Evolutionary conservation across 208 protist genomes (phyloP).

Genomic region (Leishmania tropica): DNA sequence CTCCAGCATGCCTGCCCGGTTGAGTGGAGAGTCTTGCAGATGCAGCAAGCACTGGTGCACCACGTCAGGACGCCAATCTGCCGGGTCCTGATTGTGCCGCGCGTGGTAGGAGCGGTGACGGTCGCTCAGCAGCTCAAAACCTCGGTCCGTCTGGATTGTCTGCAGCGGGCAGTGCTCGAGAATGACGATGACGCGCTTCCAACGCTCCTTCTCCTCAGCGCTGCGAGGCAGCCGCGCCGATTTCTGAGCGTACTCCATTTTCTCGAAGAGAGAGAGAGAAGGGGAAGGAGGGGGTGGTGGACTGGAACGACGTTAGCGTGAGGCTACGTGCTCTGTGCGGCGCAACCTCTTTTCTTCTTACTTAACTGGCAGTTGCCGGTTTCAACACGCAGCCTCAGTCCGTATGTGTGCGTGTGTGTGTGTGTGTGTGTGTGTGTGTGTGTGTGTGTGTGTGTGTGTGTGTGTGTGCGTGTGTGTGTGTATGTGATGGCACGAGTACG

Average conservation of each 20-base stretch:
- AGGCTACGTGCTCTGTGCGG: neutral
- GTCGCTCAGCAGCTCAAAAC: constrained; percentile 98
- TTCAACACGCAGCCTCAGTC: neutral
- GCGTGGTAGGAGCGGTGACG: constrained; percentile 94
- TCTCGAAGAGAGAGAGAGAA: neutral
- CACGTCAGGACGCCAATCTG: constrained; percentile 98
- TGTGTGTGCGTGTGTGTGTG: neutral
- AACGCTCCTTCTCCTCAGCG: constrained; percentile 85
- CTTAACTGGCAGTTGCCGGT: neutral
- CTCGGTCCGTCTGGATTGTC: constrained; percentile 92
- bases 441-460: neutral
- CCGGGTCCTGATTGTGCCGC: constrained; percentile 94
- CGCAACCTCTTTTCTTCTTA: neutral
- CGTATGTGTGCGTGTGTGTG: neutral
- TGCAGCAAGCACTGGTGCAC: constrained; percentile 98
- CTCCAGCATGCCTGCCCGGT: constrained; percentile 97
- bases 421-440: neutral
- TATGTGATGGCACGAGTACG: neutral
- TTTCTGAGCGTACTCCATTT: constrained; percentile 87
- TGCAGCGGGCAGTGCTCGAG: constrained; percentile 95
- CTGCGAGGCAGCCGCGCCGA: constrained; percentile 84
- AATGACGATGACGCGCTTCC: constrained; percentile 95
- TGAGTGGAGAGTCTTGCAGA: constrained; percentile 98
- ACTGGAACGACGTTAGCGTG: neutral
- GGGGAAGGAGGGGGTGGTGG: neutral